These are phyloP conservation scores for Fonsecaea monophora DNA, from an alignment of 2,329 filamentous ascomycete genomes.

Conservation along the genomic window DNA sequence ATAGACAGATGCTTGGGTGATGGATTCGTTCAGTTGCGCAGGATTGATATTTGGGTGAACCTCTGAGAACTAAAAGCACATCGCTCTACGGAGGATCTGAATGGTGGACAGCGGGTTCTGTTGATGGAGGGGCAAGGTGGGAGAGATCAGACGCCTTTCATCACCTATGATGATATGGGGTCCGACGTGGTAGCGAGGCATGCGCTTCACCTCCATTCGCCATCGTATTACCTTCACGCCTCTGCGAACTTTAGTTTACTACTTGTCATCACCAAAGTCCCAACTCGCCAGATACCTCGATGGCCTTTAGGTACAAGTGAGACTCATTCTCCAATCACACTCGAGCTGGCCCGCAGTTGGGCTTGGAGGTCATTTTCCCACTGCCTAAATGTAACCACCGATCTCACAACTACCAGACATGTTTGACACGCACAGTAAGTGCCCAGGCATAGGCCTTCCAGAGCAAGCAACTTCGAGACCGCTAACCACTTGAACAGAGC, in stretches of 20 bases:
- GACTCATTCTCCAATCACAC: not conserved
- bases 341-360: not conserved
- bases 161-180: not conserved
- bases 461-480: not conserved
- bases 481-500: constrained; percentile 57
- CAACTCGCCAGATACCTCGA: constrained; percentile 7
- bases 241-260: not conserved
- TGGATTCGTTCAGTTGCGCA: constrained; percentile 1
- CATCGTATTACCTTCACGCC: not conserved
- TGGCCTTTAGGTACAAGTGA: not conserved
- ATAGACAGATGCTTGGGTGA: constrained; percentile 7
- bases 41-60: not conserved
- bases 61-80: constrained; percentile 4
- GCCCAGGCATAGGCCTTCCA: not conserved
- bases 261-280: constrained; percentile 5
- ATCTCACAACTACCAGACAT: constrained; percentile 40
- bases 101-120: not conserved
- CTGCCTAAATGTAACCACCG: not conserved
- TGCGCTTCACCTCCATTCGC: constrained; percentile 19
- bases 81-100: not conserved
- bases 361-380: not conserved
- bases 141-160: not conserved
- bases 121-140: constrained; percentile 9
- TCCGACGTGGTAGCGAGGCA: constrained; percentile 25
- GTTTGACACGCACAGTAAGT: constrained; percentile 56